A percentile compares a stretch with the other conserved stretches of the same genome.
Evolutionary conservation across 2,329 filamentous ascomycete species (phyloP).

Genomic region (Alternaria incomplexa): DNA sequence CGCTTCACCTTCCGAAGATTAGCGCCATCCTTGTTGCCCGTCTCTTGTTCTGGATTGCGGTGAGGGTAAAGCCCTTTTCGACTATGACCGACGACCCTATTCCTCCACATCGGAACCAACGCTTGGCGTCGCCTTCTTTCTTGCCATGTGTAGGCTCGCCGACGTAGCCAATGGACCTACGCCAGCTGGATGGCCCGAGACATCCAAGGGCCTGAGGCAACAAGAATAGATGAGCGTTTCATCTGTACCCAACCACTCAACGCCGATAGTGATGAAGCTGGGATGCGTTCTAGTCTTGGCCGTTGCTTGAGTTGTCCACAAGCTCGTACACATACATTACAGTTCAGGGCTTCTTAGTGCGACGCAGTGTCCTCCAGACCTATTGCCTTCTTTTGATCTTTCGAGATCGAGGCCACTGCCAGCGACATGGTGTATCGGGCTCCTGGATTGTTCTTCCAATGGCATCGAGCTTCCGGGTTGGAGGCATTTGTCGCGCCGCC

Average conservation of each 20-base stretch:
- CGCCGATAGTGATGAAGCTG: background rate
- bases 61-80: background rate
- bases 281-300: background rate
- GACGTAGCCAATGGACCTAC: background rate
- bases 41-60: background rate
- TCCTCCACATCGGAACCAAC: background rate
- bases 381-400: background rate
- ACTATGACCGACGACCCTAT: background rate
- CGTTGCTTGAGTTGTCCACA: background rate
- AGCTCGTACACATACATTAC: background rate
- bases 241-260: background rate
- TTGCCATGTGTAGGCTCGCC: background rate
- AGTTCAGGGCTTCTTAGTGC: background rate
- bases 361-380: background rate
- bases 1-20: background rate
- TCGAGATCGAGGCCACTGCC: background rate
- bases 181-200: background rate
- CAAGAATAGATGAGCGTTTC: background rate
- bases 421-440: background rate
- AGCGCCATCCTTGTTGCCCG: background rate
- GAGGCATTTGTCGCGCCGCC: background rate
- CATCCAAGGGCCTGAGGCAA: background rate
- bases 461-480: background rate
- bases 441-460: background rate
- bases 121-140: background rate